Percentiles rank a stretch among this genome's conserved stretches.
Conservation (phyloP, 2,329 filamentous ascomycete species). For the Colletotrichum lentis region DNA sequence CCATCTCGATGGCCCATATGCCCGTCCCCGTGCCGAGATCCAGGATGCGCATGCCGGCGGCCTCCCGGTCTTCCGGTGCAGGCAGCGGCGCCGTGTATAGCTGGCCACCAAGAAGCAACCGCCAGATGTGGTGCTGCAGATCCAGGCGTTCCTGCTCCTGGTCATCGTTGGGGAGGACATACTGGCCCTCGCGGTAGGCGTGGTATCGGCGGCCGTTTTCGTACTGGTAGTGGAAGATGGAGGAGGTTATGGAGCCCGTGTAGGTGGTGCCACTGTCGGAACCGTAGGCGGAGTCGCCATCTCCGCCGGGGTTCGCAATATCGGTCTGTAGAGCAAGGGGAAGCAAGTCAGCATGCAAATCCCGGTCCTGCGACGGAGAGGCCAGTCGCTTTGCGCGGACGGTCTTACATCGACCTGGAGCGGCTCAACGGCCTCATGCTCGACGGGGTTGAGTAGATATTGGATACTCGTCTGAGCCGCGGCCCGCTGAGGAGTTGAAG, state of each 20-base stretch:
- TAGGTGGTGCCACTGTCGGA: constrained; percentile 45
- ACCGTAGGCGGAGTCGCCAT: constrained; percentile 48
- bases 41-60: constrained; percentile 53
- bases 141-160: constrained; percentile 45
- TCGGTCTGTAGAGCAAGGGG: constrained; percentile 14
- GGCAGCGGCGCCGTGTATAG: constrained; percentile 44
- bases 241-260: constrained; percentile 52
- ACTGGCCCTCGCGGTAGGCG: constrained; percentile 55
- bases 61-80: constrained; percentile 42
- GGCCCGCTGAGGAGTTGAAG: constrained; percentile 12
- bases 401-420: constrained; percentile 42
- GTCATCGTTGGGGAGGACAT: constrained; percentile 40
- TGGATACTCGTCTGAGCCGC: constrained; percentile 20
- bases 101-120: constrained; percentile 46
- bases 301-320: constrained; percentile 35
- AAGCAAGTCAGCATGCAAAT: constrained; percentile 18
- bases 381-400: background rate
- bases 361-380: background rate
- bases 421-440: constrained; percentile 39
- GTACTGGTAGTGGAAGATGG: constrained; percentile 54
- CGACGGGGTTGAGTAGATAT: constrained; percentile 36
- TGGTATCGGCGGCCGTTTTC: constrained; percentile 61
- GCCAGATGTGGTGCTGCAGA: constrained; percentile 50
- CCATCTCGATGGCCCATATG: constrained; percentile 58
- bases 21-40: constrained; percentile 70